Evolutionary conservation across 805 yeast species (phyloP).

Genomic region (Candida oleophila): DNA sequence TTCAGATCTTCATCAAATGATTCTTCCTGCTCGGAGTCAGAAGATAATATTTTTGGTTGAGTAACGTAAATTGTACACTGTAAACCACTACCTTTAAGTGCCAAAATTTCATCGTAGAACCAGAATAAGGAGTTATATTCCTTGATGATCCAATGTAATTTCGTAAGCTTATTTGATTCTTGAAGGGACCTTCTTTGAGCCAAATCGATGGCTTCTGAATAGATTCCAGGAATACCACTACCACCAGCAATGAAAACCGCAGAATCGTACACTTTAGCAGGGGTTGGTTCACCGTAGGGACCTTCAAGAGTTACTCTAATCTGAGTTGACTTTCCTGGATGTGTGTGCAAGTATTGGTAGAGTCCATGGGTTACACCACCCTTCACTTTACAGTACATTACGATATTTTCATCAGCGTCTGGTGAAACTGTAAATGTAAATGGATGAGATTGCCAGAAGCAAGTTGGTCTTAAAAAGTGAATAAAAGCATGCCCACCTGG

Average conservation of each 20-base stretch:
- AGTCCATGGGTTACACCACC: constrained; percentile 36
- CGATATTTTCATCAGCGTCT: constrained; percentile 16
- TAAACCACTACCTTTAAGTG: constrained; percentile 14
- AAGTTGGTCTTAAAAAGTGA: constrained; percentile 30
- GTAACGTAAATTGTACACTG: constrained; percentile 17
- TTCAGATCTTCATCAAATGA: neutral
- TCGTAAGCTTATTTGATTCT: constrained; percentile 21
- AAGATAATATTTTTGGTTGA: constrained; percentile 11
- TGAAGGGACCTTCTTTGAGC: constrained; percentile 16
- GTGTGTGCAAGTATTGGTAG: constrained; percentile 20
- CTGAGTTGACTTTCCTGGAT: constrained; percentile 25
- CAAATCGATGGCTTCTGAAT: constrained; percentile 36
- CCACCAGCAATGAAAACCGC: constrained; percentile 71
- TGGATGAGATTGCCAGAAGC: constrained; percentile 46
- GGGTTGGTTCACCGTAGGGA: constrained; percentile 61
- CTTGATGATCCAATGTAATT: constrained; percentile 60
- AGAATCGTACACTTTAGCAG: constrained; percentile 49
- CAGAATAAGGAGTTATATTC: constrained; percentile 44
- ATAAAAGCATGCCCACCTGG: constrained; percentile 45
- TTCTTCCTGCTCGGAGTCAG: neutral
- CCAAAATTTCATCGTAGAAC: constrained; percentile 37
- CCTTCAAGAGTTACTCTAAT: constrained; percentile 54
- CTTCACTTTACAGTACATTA: constrained; percentile 35
- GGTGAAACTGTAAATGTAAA: constrained; percentile 33
- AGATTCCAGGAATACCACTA: constrained; percentile 65